Conservation (phyloP, 2,329 filamentous ascomycete species). For the Pyrenophora tritici-repentis region DNA sequence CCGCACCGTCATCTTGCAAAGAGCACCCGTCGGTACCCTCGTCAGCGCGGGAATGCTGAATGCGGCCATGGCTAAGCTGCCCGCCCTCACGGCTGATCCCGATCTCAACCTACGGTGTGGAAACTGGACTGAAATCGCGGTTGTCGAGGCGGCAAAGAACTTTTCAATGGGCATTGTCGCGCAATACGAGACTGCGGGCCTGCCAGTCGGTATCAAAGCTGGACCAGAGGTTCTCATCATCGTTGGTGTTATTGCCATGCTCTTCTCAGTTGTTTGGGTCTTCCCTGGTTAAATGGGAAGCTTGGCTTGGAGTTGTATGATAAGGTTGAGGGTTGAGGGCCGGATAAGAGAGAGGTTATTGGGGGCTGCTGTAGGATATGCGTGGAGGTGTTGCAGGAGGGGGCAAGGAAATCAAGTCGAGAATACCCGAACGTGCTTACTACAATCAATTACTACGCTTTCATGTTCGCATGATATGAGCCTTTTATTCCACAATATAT, state of each 20-base stretch:
- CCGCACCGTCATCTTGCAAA: slow-evolving; percentile 54
- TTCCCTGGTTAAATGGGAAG: slow-evolving; percentile 17
- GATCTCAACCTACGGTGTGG: slow-evolving; percentile 53
- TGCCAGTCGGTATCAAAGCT: slow-evolving; percentile 38
- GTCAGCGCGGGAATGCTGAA: slow-evolving; percentile 50
- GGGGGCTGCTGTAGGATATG: too few relatives aligned
- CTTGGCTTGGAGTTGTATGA: background rate
- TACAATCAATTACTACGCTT: background rate
- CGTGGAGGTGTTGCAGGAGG: too few relatives aligned
- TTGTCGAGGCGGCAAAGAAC: slow-evolving; percentile 52
- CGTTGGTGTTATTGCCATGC: slow-evolving; percentile 15
- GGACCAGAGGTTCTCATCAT: slow-evolving; percentile 29
- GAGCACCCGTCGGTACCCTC: slow-evolving; percentile 51
- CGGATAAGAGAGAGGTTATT: too few relatives aligned
- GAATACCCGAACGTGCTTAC: slow-evolving; percentile 1
- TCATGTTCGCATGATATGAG: too few relatives aligned
- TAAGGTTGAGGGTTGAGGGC: background rate
- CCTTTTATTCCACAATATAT: too few relatives aligned
- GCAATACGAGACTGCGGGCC: slow-evolving; percentile 36
- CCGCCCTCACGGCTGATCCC: slow-evolving; percentile 48
- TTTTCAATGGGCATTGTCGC: slow-evolving; percentile 52
- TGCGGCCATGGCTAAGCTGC: slow-evolving; percentile 46
- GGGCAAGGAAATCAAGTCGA: background rate
- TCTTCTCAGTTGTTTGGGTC: slow-evolving; percentile 35
- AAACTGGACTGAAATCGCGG: slow-evolving; percentile 53